Base-by-base conservation (phyloP, 2,329 filamentous ascomycete species). In the Albifimbria verrucaria region DNA sequence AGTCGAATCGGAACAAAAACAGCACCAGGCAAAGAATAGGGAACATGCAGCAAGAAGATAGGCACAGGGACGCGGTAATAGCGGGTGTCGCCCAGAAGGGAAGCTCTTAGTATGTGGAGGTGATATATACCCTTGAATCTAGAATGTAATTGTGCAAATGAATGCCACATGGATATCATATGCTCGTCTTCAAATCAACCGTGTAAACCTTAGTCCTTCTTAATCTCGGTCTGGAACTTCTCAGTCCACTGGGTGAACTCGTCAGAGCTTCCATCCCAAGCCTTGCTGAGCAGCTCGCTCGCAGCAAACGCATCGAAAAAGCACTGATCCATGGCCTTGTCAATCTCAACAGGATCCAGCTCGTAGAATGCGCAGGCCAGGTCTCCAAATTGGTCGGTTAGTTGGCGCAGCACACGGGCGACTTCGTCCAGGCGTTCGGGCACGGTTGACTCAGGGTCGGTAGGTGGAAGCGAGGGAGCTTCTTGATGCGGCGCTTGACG, bases 191-290 rank as follows among this genome's bases (percentile, higher is more conserved):
- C 15, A 39, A 39, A 15, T 39, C 11, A 39, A 6, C 4, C 32
- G 43, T 22, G 2, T 45, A 7, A 21, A 21, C 7, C 23, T 39
- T 52, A 50, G 20, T 57, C 63, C 63, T 78, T 80, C 57, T 77
- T 80, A 15, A 83, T 77, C 58, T 81, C 76, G 26, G 67, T 62
- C 62, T 78, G 76, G 57, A 83, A 85, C 56, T 78, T 81, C 11
- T 73, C 76, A n/a, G 80, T 83, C 92, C 92, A 96, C 17, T 81
- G 76, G 0, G 86, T 88, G 64, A 95, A 96, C 62, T 88, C 89
- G 62, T 96, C 92, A 18, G 81, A 77, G 46, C 79, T 70, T 0
- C 80, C 86, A 3, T 80, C 71, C 88, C 89, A 92, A 20, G 78
- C 76, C 54, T 76, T 72, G 48, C 74, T 73, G 12, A 90, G 69